phyloP scores from a whole-genome alignment of 1,284 basidiomycete species.

The Boletus smithii region DNA sequence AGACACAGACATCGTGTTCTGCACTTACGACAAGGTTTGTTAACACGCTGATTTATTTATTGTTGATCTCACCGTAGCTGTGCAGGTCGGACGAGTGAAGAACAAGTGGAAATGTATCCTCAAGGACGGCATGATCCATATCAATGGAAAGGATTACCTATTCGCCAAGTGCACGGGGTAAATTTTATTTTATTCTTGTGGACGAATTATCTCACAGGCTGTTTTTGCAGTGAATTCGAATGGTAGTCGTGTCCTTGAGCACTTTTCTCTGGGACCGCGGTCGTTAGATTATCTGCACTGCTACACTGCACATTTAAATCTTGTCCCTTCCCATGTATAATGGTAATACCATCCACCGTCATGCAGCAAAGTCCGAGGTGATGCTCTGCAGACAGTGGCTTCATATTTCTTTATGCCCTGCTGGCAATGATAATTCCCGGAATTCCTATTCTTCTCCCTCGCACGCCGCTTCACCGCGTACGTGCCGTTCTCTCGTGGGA shows the following conservation, averaged over 20 bases:
- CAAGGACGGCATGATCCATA: constrained; percentile 97
- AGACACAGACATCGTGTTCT: constrained; percentile 92
- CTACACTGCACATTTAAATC: constrained; percentile 27
- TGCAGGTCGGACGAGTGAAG: constrained; percentile 91
- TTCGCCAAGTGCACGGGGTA: constrained; percentile 94
- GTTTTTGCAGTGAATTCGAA: constrained; percentile 36
- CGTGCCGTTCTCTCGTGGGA: not conserved
- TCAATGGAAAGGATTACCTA: constrained; percentile 96
- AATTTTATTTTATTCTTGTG: constrained; percentile 21
- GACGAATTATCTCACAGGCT: not conserved
- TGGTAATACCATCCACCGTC: constrained; percentile 15
- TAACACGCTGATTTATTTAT: not conserved
- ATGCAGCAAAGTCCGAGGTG: constrained; percentile 4
- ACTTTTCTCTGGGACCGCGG: constrained; percentile 5
- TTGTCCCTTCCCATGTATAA: constrained; percentile 23
- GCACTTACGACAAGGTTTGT: constrained; percentile 95
- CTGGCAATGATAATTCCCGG: not conserved
- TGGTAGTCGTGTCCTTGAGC: constrained; percentile 28
- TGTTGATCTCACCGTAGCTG: constrained; percentile 1
- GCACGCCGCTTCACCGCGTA: not conserved
- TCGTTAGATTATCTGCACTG: constrained; percentile 24
- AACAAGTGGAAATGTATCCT: constrained; percentile 99
- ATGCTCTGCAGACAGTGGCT: not conserved
- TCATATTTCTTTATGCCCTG: not conserved
- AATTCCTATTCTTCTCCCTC: not conserved